Percentiles rank a stretch among this genome's conserved stretches.
phyloP scores from a whole-genome alignment of 805 yeast species.

The Candida suzukii region DNA sequence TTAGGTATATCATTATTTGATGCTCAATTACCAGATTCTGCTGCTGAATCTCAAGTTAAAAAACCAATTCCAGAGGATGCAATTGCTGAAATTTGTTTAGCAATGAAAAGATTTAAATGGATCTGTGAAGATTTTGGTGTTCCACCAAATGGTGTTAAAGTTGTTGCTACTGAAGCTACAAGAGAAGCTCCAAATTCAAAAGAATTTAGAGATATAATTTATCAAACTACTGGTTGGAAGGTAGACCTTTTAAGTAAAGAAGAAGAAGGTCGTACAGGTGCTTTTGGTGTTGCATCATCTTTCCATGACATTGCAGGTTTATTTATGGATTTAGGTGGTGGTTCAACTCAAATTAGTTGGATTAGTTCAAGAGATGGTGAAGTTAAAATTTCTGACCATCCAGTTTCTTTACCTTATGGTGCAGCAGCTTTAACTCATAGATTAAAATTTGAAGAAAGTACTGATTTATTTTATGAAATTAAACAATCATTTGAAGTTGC shows the following conservation, averaged over 20 bases:
- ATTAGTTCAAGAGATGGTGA: conserved; percentile 50
- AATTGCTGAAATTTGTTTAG: conserved; percentile 51
- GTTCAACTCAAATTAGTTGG: conserved; percentile 66
- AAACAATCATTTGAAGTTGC: conserved; percentile 44
- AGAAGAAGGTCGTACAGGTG: conserved; percentile 62
- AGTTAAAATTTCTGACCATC: conserved; percentile 44
- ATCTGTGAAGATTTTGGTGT: conserved; percentile 75
- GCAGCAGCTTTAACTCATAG: conserved; percentile 61
- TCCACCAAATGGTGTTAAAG: conserved; percentile 47
- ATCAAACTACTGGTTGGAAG: conserved; percentile 57
- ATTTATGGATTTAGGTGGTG: conserved; percentile 71
- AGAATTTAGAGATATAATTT: conserved; percentile 49
- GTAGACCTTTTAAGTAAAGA: conserved; percentile 53
- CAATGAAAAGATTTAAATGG: conserved; percentile 59
- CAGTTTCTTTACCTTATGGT: conserved; percentile 67
- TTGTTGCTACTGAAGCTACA: conserved; percentile 72
- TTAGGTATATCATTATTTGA: conserved; percentile 65
- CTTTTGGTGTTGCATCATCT: conserved; percentile 70
- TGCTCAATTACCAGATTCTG: conserved; percentile 38
- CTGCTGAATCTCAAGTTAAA: conserved; percentile 20
- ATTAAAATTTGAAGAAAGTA: conserved; percentile 42
- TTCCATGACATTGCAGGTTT: conserved; percentile 61
- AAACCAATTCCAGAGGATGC: conserved; percentile 52
- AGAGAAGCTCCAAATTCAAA: conserved; percentile 60
- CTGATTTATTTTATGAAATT: conserved; percentile 46